Base-by-base conservation (phyloP, 768 basidiomycete genomes). In the Hygrocybe punicea region DNA sequence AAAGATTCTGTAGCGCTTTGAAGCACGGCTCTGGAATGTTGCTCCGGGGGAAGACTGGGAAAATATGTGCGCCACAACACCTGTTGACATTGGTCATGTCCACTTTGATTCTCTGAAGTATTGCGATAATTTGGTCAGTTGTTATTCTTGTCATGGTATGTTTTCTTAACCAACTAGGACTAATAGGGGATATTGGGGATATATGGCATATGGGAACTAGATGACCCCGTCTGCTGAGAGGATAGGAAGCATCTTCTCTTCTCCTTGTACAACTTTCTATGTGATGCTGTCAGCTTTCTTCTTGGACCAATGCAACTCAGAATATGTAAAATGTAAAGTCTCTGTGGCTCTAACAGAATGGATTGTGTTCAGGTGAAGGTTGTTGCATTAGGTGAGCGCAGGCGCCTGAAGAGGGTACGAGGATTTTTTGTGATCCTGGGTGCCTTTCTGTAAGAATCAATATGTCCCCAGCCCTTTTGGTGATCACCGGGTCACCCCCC, bases 391-490 rank as follows among this genome's bases (percentile, higher is more conserved):
- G 85, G 86, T 23, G 86, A 86, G 21, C 84, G 78, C 46, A 89
- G 73, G 19, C 87, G 79, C 58, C 86, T 76, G 68, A 89, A 87
- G 10, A 88, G 74, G 14, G 79, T 79, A 81, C 84, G 35, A 88
- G 62, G 0, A 84, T 87, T 66, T 81, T 85, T n/a, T n/a, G n/a
- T n/a, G n/a, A n/a, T n/a, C n/a, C n/a, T n/a, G n/a, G n/a, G n/a
- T n/a, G n/a, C n/a, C n/a, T n/a, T n/a, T n/a, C n/a, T n/a, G n/a
- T n/a, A n/a, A n/a, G n/a, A n/a, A n/a, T n/a, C n/a, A n/a, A n/a
- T n/a, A n/a, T n/a, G n/a, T n/a, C n/a, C n/a, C n/a, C n/a, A n/a
- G n/a, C n/a, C n/a, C n/a, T n/a, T n/a, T n/a, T n/a, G n/a, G n/a
- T n/a, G n/a, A n/a, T n/a, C n/a, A n/a, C n/a, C n/a, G n/a, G n/a